Conservation (phyloP, 202 grass and related monocot genomes). For the Brachypodium distachyon region DNA sequence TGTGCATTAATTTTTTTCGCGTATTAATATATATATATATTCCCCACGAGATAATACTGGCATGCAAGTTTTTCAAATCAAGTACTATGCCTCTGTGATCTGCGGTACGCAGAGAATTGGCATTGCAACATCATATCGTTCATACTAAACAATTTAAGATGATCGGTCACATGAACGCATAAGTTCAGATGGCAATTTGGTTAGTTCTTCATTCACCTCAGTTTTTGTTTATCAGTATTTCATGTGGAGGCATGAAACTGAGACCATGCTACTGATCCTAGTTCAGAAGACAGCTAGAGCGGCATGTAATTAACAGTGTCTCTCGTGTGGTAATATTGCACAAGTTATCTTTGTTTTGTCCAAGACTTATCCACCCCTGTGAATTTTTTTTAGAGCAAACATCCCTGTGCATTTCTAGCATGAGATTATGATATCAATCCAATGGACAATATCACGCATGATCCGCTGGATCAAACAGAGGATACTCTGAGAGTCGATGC, state of each 20-base stretch:
- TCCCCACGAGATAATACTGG: not conserved
- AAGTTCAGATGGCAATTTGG: not conserved
- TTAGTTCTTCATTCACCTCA: not conserved
- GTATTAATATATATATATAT: no score
- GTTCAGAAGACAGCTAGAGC: not conserved
- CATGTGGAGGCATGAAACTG: not conserved
- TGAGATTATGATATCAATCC: not conserved
- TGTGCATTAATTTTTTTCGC: not conserved
- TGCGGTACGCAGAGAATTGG: not conserved
- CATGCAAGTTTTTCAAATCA: not conserved
- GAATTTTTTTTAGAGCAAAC: no score
- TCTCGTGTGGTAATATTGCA: not conserved
- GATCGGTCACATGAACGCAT: not conserved
- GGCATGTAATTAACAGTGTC: not conserved
- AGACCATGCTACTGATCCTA: not conserved
- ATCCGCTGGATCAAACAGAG: not conserved
- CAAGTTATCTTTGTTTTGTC: not conserved
- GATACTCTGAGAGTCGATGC: not conserved
- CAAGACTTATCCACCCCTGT: not conserved
- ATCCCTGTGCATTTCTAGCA: not conserved
- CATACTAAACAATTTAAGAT: not conserved
- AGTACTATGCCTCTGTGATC: not conserved
- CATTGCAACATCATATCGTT: not conserved
- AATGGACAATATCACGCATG: not conserved
- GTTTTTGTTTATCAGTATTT: conserved; percentile 4